A percentile compares a stretch with the other conserved stretches of the same genome.
phyloP scores from a whole-genome alignment of 1,139 yeast species.

The Taphrina deformans region DNA sequence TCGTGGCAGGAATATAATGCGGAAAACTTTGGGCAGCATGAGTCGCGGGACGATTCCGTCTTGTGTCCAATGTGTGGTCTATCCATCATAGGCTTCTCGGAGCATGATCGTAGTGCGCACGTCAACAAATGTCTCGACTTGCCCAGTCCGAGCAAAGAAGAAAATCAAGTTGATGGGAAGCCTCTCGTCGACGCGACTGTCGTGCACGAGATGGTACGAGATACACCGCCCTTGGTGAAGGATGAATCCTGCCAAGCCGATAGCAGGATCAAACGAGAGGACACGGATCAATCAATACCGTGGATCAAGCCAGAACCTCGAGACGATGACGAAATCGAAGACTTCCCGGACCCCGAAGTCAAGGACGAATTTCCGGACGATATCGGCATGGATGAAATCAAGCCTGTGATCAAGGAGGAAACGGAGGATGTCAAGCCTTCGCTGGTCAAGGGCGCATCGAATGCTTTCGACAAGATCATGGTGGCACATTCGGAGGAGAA shows the following conservation, averaged over 20 bases:
- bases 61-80: slow-evolving; percentile 27
- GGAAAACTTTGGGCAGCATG: slow-evolving; percentile 24
- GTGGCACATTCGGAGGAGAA: slow-evolving; percentile 28
- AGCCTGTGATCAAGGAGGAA: background rate
- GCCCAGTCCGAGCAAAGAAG: slow-evolving; percentile 21
- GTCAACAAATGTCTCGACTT: slow-evolving; percentile 29
- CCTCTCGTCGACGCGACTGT: slow-evolving; percentile 24
- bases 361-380: background rate
- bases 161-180: slow-evolving; percentile 21
- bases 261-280: slow-evolving; percentile 16
- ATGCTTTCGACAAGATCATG: slow-evolving; percentile 26
- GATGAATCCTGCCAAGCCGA: slow-evolving; percentile 2
- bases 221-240: background rate
- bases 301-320: slow-evolving; percentile 10
- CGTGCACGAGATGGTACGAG: slow-evolving; percentile 1
- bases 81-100: slow-evolving; percentile 17
- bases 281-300: background rate
- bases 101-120: slow-evolving; percentile 33
- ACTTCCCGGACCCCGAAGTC: slow-evolving; percentile 1
- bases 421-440: slow-evolving; percentile 11
- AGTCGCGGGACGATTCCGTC: slow-evolving; percentile 12
- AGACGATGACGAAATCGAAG: slow-evolving; percentile 1
- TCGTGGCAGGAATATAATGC: slow-evolving; percentile 33
- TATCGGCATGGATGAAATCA: background rate
- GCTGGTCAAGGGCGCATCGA: slow-evolving; percentile 10